phyloP scores from a whole-genome alignment of 2,329 filamentous ascomycete species.

The Fusarium annulatum region DNA sequence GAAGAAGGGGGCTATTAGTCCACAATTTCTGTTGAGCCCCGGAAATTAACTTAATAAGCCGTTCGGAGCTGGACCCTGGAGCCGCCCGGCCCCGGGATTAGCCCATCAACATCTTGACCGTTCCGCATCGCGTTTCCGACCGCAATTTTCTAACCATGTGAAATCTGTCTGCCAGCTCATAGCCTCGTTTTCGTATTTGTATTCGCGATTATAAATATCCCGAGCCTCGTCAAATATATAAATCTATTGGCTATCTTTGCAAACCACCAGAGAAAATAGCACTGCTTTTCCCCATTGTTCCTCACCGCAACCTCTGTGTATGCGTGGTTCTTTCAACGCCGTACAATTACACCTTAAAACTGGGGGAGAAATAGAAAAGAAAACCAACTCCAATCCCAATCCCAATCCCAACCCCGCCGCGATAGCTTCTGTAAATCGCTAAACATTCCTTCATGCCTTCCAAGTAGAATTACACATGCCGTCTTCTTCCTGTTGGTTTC shows the following conservation, averaged over 20 bases:
- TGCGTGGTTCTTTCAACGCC: conserved; percentile 27
- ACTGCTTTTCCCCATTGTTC: conserved; percentile 13
- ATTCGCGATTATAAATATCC: conserved; percentile 13
- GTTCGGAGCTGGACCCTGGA: conserved; percentile 25
- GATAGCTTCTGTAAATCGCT: conserved; percentile 28
- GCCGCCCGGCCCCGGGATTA: conserved; percentile 37
- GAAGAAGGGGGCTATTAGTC: conserved; percentile 4
- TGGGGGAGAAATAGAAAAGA: conserved; percentile 6
- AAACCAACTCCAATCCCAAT: conserved; percentile 32
- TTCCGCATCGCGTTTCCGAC: conserved; percentile 21
- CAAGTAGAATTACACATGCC: conserved; percentile 18
- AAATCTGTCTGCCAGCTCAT: conserved; percentile 12
- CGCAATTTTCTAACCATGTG: conserved; percentile 18
- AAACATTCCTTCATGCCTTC: conserved; percentile 21
- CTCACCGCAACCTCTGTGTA: conserved; percentile 17
- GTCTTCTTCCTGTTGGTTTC: not conserved
- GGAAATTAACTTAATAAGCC: conserved; percentile 33
- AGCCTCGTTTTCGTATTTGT: conserved; percentile 44
- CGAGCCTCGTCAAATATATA: not conserved
- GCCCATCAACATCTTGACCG: conserved; percentile 18
- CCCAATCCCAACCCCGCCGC: conserved; percentile 11
- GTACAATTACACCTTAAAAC: conserved; percentile 29
- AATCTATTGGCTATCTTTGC: conserved; percentile 23
- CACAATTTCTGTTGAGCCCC: conserved; percentile 30
- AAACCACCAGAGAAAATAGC: conserved; percentile 1